Base-by-base conservation (phyloP, 306 rosid genomes). In the Malus asiatica region DNA sequence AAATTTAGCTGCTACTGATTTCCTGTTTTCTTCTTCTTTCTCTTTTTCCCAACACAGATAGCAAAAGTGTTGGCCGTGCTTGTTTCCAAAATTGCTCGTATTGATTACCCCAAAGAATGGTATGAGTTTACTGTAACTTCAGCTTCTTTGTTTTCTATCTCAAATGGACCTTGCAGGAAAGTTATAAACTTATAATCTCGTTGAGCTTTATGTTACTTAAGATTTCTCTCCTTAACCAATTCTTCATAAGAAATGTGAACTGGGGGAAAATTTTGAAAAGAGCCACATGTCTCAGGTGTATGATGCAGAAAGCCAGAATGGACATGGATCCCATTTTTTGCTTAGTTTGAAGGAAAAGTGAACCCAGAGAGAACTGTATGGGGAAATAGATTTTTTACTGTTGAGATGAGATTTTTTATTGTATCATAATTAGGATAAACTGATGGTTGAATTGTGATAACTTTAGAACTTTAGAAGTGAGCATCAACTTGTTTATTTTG, bases 61-160 rank as follows among this genome's bases (percentile, higher is more conserved):
- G 98, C 98, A 77, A 73, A 67, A 81, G 87, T 87, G 87, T 78
- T 92, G 89, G 95, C 98, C 14, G 97, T 94, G 87, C 83, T 94
- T 72, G 86, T 94, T 73, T 94, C 98, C 79, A 92, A 92, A 85
- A 90, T 94, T 76, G 97, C 97, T 78, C 93, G 98, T 55, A 81
- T 92, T 78, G 98, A 94, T 86, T 92, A 94, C 82, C 98, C 98
- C 64, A 89, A 84, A 84, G 97, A 94, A 78, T 94, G 98, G 98
- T 94, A 91, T 70, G 65, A 44, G 75, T 77, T 20, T 4, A 19
- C 60, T n/a, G 79, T 78, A 72, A 29, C 29, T 11, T 29, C 29
- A 44, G 42, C 77, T 62, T 79, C 53, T 71, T 11, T 18, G 61
- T 7, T 64, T 35, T 74, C 44, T 2, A 40, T 10, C 20, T 11